phyloP scores from a whole-genome alignment of 31 red algal species.

The Asparagopsis taxiformis region DNA sequence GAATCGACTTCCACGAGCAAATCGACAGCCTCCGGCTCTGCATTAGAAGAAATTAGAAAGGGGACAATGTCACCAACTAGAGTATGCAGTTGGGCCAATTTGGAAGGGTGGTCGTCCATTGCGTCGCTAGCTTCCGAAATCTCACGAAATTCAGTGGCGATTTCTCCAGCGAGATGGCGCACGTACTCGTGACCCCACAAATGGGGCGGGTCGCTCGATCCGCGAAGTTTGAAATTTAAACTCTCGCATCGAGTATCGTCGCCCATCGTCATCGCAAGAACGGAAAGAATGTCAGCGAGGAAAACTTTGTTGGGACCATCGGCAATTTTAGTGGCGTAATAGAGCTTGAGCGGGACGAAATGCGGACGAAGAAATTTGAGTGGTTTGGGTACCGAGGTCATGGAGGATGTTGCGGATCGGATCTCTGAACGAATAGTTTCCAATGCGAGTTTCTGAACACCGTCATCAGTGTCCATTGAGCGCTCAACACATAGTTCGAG shows the following conservation, averaged over 20 bases:
- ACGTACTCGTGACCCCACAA: slow-evolving; percentile 99
- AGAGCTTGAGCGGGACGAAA: slow-evolving; percentile 73
- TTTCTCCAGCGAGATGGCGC: slow-evolving; percentile 93
- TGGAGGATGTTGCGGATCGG: slow-evolving; percentile 96
- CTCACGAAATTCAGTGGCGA: slow-evolving; percentile 65
- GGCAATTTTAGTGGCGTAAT: slow-evolving; percentile 43
- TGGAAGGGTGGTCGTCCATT: slow-evolving; percentile 52
- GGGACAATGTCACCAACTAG: slow-evolving; percentile 92
- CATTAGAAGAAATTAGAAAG: slow-evolving; percentile 84
- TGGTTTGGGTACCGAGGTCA: slow-evolving; percentile 99
- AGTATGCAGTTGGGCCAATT: slow-evolving; percentile 30
- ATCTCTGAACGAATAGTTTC: slow-evolving; percentile 87
- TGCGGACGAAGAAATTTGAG: slow-evolving; percentile 97
- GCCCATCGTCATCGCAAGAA: slow-evolving; percentile 99
- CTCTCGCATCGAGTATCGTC: slow-evolving; percentile 70
- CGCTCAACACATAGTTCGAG: slow-evolving; percentile 85
- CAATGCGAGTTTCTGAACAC: slow-evolving; percentile 79
- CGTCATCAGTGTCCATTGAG: slow-evolving; percentile 63
- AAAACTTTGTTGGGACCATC: slow-evolving; percentile 66
- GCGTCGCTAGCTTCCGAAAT: slow-evolving; percentile 27
- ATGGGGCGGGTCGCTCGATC: slow-evolving; percentile 55
- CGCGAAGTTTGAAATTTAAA: slow-evolving; percentile 79
- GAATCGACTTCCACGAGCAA: slow-evolving; percentile 94
- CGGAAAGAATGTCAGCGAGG: slow-evolving; percentile 90
- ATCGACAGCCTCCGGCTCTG: slow-evolving; percentile 96